Conservation (phyloP, 2,329 filamentous ascomycete genomes). For the Cladosporium sp. region DNA sequence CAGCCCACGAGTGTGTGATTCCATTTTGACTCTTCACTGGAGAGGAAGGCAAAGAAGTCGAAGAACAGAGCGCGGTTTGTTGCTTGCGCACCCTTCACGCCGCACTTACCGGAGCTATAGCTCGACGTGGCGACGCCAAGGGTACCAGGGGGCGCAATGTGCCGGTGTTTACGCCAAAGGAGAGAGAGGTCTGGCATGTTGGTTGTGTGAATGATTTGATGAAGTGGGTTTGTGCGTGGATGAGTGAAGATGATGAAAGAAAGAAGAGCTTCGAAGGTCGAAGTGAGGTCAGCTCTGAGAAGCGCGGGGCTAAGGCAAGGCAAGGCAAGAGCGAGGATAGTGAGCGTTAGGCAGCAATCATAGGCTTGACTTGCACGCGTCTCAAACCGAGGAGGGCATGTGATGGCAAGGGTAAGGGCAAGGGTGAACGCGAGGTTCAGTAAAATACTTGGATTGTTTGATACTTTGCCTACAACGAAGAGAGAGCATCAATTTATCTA, state of each 20-base stretch:
- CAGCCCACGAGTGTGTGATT: conserved; percentile 91
- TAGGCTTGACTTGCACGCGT: not conserved
- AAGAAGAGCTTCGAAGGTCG: not conserved
- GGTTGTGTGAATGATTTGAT: not conserved
- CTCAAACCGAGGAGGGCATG: not conserved
- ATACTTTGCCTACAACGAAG: too few species aligned
- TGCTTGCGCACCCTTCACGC: not conserved
- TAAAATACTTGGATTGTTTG: too few species aligned
- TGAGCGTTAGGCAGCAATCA: not conserved
- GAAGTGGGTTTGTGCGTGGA: not conserved
- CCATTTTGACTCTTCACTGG: conserved; percentile 81
- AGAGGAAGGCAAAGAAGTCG: conserved; percentile 84
- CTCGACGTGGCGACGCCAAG: not conserved
- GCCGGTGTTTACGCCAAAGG: not conserved
- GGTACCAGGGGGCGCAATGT: not conserved
- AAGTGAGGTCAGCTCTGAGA: not conserved
- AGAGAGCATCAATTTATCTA: too few species aligned
- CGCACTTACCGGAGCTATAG: not conserved
- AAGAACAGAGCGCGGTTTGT: conserved; percentile 56
- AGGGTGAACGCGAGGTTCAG: too few species aligned
- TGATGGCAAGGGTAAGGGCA: not conserved
- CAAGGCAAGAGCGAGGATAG: not conserved
- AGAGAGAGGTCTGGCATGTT: not conserved
- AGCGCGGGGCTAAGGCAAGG: not conserved
- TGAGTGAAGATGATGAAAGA: not conserved